Base-by-base conservation (phyloP, 495 filamentous ascomycete species). In the Geoglossum glabrum region DNA sequence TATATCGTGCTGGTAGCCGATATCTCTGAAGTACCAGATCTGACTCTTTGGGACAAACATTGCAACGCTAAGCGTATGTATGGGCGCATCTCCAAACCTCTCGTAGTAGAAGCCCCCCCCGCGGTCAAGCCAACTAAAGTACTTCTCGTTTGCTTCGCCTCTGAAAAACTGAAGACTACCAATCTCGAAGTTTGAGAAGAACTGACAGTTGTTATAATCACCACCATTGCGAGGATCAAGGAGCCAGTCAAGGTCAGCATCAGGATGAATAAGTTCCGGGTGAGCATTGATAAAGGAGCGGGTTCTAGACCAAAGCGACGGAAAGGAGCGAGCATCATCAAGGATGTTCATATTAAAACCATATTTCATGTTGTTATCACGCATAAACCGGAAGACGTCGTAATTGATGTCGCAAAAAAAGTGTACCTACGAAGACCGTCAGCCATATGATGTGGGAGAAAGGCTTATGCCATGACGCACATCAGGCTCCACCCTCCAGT, bases 131-230 rank as follows among this genome's bases (percentile, higher is more conserved):
- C 77, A 73, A 30, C 74, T 63, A 63, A 82, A 80, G 65, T 77
- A 81, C 27, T 74, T 73, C 47, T 73, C 70, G 59, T 82, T 79
- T 19, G 72, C 70, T 55, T 75, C 55, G 43, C 71, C 69, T 30
- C 79, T 76, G 63, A 81, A 78, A 73, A 79, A 82, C 28, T 77
- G 67, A 11, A 83, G 70, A 56, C 74, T 73, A 7, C 79, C 80
- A 57, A 83, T 75, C 64, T 83, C 79, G 58, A 83, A 83, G 64
- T 81, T 82, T 51, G 76, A 78, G 66, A 75, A 76, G 62, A 76
- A 76, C 57, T 76, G 73, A 61, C 75, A 77, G 31, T 74, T 76
- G 60, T 75, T 76, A 62, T 77, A 76, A 33, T 67, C 68, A 11
- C 65, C 68, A 13, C 63, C 64, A 30, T 64, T 64, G 25, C 60